Percentiles rank a stretch among this genome's conserved stretches.
Evolutionary conservation across 2,329 filamentous ascomycete genomes (phyloP).

Genomic region (Geoglossum cookeanum): DNA sequence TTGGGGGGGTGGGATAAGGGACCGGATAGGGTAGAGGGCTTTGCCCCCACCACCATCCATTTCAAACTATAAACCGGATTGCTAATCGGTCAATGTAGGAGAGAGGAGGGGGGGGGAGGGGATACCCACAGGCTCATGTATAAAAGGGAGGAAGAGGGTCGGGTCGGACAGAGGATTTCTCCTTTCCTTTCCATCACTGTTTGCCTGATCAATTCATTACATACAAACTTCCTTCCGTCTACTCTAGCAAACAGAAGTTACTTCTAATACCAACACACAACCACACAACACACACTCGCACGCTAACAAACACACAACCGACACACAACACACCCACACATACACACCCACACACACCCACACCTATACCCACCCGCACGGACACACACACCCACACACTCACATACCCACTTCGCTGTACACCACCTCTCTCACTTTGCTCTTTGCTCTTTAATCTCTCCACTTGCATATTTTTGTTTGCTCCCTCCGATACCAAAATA

Average conservation of each 20-base stretch:
- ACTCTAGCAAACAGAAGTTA: not conserved
- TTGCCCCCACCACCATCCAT: not conserved
- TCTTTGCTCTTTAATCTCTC: not conserved
- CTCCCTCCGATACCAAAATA: not conserved
- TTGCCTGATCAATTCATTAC: not conserved
- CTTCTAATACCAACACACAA: not conserved
- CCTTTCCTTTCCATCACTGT: slow-evolving; percentile 3
- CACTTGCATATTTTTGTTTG: not conserved
- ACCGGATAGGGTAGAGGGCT: not conserved
- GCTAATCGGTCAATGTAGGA: not conserved
- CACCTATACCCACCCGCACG: not conserved
- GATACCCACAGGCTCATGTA: not conserved
- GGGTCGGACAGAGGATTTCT: slow-evolving; percentile 1
- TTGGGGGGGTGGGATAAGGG: not conserved
- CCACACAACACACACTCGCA: not conserved
- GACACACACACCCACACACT: not conserved
- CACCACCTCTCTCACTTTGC: not conserved
- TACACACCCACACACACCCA: not conserved
- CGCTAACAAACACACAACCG: not conserved
- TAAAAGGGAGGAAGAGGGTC: slow-evolving; percentile 2
- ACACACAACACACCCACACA: not conserved
- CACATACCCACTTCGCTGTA: not conserved
- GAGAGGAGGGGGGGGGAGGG: not conserved
- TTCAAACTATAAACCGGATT: not conserved
- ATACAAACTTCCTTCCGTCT: slow-evolving; percentile 2